Conservation (phyloP, 139 green algal genomes). For the Pycnococcus provasolii region DNA sequence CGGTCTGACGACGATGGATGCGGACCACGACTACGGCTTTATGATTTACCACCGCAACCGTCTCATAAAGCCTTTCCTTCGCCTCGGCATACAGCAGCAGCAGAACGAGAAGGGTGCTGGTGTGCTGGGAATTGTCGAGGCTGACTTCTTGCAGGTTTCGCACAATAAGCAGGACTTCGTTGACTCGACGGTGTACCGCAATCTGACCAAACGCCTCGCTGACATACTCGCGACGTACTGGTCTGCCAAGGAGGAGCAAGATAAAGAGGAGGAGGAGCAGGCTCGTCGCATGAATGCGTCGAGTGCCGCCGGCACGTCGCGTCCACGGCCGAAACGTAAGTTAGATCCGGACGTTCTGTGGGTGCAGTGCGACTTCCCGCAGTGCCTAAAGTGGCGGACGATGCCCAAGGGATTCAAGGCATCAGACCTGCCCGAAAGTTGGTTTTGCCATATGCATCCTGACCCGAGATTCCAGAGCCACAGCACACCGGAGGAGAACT, state of each 20-base stretch:
- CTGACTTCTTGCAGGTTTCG: constrained; percentile 40
- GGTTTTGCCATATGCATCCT: too few relatives aligned
- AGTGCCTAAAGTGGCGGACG: constrained; percentile 25
- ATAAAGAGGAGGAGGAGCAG: constrained; percentile 1
- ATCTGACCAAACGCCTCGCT: constrained; percentile 20
- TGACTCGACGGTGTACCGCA: constrained; percentile 24
- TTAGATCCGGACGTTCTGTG: constrained; percentile 17
- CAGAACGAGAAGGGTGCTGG: constrained; percentile 27
- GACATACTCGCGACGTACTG: constrained; percentile 20
- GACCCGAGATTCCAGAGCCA: too few relatives aligned
- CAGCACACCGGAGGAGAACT: too few relatives aligned
- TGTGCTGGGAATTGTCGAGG: constrained; percentile 45
- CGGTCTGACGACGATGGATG: background rate
- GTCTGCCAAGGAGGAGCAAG: constrained; percentile 1
- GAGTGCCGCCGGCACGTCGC: background rate
- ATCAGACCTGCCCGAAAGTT: too few relatives aligned
- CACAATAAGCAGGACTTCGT: constrained; percentile 56
- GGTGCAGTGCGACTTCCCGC: constrained; percentile 26
- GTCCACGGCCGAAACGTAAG: background rate
- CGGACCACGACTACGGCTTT: constrained; percentile 26
- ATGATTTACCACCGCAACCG: constrained; percentile 51
- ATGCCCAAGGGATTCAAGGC: background rate
- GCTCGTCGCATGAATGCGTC: background rate
- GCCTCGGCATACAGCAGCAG: constrained; percentile 19
- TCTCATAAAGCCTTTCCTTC: constrained; percentile 49